These are phyloP conservation scores for Populus hybrid DNA, from an alignment of 441 rosid genomes.

Conservation along the genomic window DNA sequence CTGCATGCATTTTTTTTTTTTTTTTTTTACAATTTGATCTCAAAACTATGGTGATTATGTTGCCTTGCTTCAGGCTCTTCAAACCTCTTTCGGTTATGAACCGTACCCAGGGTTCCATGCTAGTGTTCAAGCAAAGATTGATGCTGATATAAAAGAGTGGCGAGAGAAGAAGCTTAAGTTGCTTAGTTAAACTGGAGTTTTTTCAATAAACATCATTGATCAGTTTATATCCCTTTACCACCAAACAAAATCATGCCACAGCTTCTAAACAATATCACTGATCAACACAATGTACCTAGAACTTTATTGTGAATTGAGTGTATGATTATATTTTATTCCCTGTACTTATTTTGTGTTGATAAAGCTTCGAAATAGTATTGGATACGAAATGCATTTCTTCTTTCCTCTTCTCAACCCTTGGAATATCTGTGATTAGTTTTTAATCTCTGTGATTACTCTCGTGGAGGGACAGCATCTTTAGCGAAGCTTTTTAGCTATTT, in stretches of 20 bases:
- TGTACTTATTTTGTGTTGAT: not conserved
- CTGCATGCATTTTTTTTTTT: conserved; percentile 40
- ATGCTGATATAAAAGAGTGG: conserved; percentile 58
- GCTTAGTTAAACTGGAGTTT: conserved; percentile 20
- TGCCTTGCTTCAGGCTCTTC: conserved; percentile 44
- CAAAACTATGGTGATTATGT: conserved; percentile 3
- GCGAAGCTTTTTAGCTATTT: not conserved
- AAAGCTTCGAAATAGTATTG: not conserved
- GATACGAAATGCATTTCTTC: not conserved
- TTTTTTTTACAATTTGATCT: not conserved
- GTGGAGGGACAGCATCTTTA: not conserved
- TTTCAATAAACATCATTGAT: conserved; percentile 9
- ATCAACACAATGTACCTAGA: not conserved
- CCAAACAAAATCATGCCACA: not conserved
- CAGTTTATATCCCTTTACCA: conserved; percentile 15
- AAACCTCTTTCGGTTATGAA: conserved; percentile 47
- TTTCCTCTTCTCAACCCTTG: not conserved
- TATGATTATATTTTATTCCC: not conserved
- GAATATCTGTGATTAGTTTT: not conserved
- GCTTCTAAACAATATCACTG: not conserved
- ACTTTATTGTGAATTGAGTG: not conserved
- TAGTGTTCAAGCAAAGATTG: conserved; percentile 54
- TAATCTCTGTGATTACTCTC: not conserved
- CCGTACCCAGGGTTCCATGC: conserved; percentile 81
- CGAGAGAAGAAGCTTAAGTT: conserved; percentile 45